These are phyloP conservation scores for Claviceps fusiformis DNA, from an alignment of 2,329 filamentous ascomycete genomes.

Conservation along the genomic window DNA sequence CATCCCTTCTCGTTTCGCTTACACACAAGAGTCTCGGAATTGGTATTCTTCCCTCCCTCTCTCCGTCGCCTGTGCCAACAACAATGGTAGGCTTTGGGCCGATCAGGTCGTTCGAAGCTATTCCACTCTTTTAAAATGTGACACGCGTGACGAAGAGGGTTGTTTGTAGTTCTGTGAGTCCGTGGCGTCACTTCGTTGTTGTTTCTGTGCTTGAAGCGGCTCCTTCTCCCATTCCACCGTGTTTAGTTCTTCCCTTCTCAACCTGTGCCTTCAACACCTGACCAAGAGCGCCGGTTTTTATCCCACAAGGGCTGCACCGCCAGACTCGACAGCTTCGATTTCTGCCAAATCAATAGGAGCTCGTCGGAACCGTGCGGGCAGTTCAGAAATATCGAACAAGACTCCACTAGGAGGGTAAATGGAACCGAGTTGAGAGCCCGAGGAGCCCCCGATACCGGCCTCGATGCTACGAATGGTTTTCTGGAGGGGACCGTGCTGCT, in stretches of 20 bases:
- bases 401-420: constrained; percentile 58
- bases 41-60: neutral
- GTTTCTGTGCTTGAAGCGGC: neutral
- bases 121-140: neutral
- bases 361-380: constrained; percentile 72
- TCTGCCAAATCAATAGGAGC: constrained; percentile 62
- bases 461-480: constrained; percentile 33
- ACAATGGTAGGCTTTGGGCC: neutral
- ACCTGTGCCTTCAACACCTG: neutral
- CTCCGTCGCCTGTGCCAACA: neutral
- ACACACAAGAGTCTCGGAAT: neutral
- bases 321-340: constrained; percentile 92
- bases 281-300: constrained; percentile 15
- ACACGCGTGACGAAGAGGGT: neutral
- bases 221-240: neutral
- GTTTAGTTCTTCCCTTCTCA: neutral
- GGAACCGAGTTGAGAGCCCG: constrained; percentile 60
- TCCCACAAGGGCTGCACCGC: constrained; percentile 53
- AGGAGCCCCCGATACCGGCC: constrained; percentile 41
- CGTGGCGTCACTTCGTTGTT: neutral
- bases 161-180: neutral
- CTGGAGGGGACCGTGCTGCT: constrained; percentile 64
- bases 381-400: constrained; percentile 79
- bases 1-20: neutral
- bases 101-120: neutral